Base-by-base conservation (phyloP, 257 asterid species). In the Ehretia macrophylla region DNA sequence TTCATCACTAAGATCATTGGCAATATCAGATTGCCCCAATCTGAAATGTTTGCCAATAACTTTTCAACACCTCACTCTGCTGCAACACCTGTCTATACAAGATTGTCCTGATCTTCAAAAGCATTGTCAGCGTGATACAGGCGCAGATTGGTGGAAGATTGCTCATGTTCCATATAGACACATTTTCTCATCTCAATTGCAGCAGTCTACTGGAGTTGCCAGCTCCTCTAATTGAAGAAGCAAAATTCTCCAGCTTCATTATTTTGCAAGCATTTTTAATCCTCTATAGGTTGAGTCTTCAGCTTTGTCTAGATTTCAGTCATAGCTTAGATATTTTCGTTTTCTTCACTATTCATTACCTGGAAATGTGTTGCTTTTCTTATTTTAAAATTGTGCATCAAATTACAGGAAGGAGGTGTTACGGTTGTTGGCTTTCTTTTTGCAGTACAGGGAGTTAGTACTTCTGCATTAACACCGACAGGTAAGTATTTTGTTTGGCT, bases 71-170 rank as follows among this genome's bases (percentile, higher is more conserved):
- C 58, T 71, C 58, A 49, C 42, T 6, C 35, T 22, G 13, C 68
- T 72, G 64, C 77, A 72, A 51, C 69, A 66, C 63, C 18, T 72
- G 22, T 72, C 72, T 20, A 66, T 72, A 42, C 77, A 72, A 72
- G 77, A 66, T 54, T 66, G 72, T 40, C 62, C 69, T 55, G 71
- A 27, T 37, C 68, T 72, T 60, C 59, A 66, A 66, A 16, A 53
- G 32, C 72, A 60, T 18, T 71, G 68, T 45, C 58, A n/a, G 16
- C 47, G 5, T 35, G 58, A 59, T 14, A 52, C 40, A 66, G 76
- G 76, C 38, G 55, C 13, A 48, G 69, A 60, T 48, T 71, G 77
- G 77, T 56, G 49, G 55, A 55, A 66, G 23, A 66, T 71, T 14
- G 55, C 64, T 61, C 72, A 71, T 23, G 44, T 65, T 37, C 72